phyloP scores from a whole-genome alignment of 2,329 filamentous ascomycete species.

The Teratosphaeria pseudoeucalypti region DNA sequence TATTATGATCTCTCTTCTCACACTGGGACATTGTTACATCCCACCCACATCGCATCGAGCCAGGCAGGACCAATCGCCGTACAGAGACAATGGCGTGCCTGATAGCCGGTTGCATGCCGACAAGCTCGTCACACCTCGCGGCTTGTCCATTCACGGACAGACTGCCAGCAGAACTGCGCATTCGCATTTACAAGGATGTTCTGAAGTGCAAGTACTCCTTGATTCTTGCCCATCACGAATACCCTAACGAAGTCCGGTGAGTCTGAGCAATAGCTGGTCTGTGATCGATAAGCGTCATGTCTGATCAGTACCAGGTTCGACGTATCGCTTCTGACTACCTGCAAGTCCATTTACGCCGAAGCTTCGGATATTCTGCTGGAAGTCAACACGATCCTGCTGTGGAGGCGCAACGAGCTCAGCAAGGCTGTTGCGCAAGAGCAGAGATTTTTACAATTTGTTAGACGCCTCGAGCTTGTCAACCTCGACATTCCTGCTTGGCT shows the following conservation, averaged over 20 bases:
- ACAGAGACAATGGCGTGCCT: neutral
- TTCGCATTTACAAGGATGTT: neutral
- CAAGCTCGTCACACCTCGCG: neutral
- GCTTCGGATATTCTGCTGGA: neutral
- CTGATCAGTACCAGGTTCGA: neutral
- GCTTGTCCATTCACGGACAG: neutral
- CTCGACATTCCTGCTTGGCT: neutral
- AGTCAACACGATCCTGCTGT: neutral
- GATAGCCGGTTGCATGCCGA: neutral
- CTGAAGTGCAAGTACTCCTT: neutral
- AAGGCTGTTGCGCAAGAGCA: neutral
- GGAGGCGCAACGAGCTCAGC: neutral
- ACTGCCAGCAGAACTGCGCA: neutral
- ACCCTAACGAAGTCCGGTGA: neutral
- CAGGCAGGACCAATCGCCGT: neutral
- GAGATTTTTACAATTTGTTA: neutral
- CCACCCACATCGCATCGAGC: neutral
- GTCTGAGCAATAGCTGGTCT: neutral
- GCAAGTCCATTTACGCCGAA: neutral
- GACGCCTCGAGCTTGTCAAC: neutral
- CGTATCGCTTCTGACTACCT: neutral
- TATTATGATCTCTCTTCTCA: neutral
- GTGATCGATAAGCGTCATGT: neutral
- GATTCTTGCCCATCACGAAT: conserved; percentile 8
- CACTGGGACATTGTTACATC: neutral